Conservation (phyloP, 306 rosid genomes). For the Cicer cuneatum region DNA sequence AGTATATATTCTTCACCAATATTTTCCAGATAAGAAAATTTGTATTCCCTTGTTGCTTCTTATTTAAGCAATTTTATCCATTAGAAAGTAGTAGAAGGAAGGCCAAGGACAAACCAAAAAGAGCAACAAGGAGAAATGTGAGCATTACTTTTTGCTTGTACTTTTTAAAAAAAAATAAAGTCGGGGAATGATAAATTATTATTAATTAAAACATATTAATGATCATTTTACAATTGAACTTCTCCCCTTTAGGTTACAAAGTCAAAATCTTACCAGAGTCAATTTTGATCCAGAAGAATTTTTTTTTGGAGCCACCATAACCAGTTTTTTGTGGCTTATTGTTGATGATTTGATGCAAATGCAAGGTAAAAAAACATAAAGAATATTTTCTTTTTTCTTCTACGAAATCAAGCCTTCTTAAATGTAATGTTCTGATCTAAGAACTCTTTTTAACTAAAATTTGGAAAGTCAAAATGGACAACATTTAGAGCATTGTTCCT, state of each 20-base stretch:
- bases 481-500: background rate
- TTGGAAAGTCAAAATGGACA: conserved; percentile 6
- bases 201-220: no score
- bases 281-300: no score
- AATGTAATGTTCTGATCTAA: conserved; percentile 1
- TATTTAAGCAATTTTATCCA: conserved; percentile 36
- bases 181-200: no score
- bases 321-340: conserved; percentile 16
- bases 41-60: conserved; percentile 41
- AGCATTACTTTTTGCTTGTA: conserved; percentile 37
- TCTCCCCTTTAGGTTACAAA: no score
- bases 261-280: no score
- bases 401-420: conserved; percentile 10
- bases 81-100: conserved; percentile 22
- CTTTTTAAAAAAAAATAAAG: background rate
- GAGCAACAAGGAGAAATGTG: conserved; percentile 35
- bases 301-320: conserved; percentile 6
- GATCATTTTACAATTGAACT: no score
- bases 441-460: background rate
- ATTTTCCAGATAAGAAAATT: conserved; percentile 34
- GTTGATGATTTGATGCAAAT: conserved; percentile 38
- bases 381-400: conserved; percentile 22
- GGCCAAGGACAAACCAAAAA: conserved; percentile 29
- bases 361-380: conserved; percentile 37
- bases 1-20: conserved; percentile 41